phyloP scores from a whole-genome alignment of 495 filamentous ascomycete genomes.

The Penicillium goetzii region DNA sequence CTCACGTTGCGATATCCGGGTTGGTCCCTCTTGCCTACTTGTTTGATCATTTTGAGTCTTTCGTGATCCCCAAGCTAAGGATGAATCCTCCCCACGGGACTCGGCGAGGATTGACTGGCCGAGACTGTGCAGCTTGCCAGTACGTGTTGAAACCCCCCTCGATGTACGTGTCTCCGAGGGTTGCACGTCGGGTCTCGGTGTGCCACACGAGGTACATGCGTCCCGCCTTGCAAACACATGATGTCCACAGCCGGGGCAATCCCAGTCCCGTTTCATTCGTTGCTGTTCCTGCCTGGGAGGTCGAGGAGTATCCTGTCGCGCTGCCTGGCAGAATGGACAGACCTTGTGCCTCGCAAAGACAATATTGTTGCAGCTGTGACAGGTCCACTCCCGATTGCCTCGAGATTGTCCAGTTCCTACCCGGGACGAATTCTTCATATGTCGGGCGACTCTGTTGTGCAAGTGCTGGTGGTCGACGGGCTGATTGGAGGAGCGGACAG shows the following conservation, averaged over 20 bases:
- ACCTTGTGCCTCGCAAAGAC: constrained; percentile 29
- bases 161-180: neutral
- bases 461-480: neutral
- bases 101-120: constrained; percentile 23
- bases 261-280: constrained; percentile 13
- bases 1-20: constrained; percentile 1
- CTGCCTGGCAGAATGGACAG: constrained; percentile 40
- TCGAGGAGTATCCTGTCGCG: constrained; percentile 27
- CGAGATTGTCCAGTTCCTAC: neutral
- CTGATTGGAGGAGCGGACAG: neutral
- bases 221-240: constrained; percentile 6
- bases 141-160: constrained; percentile 12
- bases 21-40: constrained; percentile 5
- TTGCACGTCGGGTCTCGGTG: neutral
- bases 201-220: constrained; percentile 10
- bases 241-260: constrained; percentile 13
- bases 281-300: neutral
- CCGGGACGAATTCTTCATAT: neutral
- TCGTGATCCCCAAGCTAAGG: neutral
- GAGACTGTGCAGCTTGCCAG: constrained; percentile 29
- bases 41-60: neutral
- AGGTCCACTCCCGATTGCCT: constrained; percentile 37
- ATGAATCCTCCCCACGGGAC: constrained; percentile 2
- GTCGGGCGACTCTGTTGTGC: neutral
- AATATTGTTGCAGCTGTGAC: constrained; percentile 33